Evolutionary conservation across 805 yeast genomes (phyloP).

Genomic region (Teunomyces aglyptinius): DNA sequence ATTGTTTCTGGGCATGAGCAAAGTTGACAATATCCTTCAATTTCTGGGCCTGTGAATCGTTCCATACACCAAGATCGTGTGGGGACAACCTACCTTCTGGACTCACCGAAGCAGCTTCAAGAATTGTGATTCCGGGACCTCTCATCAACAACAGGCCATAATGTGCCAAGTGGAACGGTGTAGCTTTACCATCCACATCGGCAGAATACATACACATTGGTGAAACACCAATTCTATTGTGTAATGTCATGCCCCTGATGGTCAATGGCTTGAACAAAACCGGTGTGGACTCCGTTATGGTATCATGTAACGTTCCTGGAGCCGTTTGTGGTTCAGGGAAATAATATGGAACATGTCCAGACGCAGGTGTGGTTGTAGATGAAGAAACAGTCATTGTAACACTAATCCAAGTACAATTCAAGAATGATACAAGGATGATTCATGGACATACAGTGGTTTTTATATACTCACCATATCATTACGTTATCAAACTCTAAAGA

Average conservation of each 20-base stretch:
- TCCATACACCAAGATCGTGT: conserved; percentile 18
- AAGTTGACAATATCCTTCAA: conserved; percentile 22
- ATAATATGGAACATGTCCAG: conserved; percentile 3
- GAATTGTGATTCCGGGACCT: conserved; percentile 59
- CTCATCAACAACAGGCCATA: conserved; percentile 47
- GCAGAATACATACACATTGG: conserved; percentile 58
- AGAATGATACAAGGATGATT: too few species aligned
- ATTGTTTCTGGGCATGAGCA: conserved; percentile 14
- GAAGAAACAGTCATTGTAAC: background rate
- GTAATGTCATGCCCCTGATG: conserved; percentile 38
- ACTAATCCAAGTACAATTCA: too few species aligned
- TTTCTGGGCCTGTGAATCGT: conserved; percentile 22
- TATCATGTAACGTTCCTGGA: background rate
- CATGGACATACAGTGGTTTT: too few species aligned
- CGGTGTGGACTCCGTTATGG: conserved; percentile 22
- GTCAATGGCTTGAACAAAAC: conserved; percentile 43
- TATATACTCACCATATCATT: background rate
- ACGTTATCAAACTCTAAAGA: background rate
- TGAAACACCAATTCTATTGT: conserved; percentile 54
- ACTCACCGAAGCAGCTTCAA: conserved; percentile 36
- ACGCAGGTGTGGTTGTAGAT: background rate
- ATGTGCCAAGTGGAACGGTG: conserved; percentile 48
- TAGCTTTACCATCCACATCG: conserved; percentile 35
- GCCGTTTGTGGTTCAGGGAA: conserved; percentile 4
- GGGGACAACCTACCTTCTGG: conserved; percentile 28